Evolutionary conservation across 768 basidiomycete species (phyloP).

Genomic region (Termitomyces sp.): DNA sequence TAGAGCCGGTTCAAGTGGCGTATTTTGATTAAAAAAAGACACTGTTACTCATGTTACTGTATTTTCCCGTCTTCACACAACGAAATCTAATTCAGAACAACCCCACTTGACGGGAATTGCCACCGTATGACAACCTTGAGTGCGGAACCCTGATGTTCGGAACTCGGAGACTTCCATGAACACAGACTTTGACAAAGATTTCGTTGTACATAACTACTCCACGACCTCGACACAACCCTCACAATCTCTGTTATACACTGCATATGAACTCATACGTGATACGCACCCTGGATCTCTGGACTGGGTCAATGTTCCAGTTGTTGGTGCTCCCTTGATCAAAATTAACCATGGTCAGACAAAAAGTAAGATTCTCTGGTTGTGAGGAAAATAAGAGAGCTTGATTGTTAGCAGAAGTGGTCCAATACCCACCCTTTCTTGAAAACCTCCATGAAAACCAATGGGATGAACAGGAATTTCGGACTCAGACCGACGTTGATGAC

Average conservation of each 20-base stretch:
- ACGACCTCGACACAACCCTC: not conserved
- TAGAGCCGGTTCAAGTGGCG: not conserved
- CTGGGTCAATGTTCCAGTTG: not conserved
- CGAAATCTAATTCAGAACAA: too few relatives aligned
- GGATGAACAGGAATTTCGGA: conserved; percentile 5
- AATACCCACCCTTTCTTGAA: conserved; percentile 4
- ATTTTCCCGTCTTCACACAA: too few relatives aligned
- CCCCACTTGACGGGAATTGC: too few relatives aligned
- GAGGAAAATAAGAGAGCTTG: too few relatives aligned
- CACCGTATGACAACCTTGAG: too few relatives aligned
- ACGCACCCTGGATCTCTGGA: not conserved
- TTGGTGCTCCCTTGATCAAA: not conserved
- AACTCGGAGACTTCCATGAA: not conserved
- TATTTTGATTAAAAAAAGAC: too few relatives aligned
- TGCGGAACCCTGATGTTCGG: not conserved
- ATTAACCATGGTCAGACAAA: not conserved
- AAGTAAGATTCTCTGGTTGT: not conserved
- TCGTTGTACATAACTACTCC: conserved; percentile 1
- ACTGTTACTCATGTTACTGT: too few relatives aligned
- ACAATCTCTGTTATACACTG: not conserved
- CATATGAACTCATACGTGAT: not conserved
- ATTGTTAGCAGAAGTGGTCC: conserved; percentile 1
- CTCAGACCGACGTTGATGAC: conserved; percentile 15
- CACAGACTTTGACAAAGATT: not conserved
- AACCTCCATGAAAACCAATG: not conserved